phyloP scores from a whole-genome alignment of 2,329 filamentous ascomycete species.

The Colletotrichum gloeosporioides region DNA sequence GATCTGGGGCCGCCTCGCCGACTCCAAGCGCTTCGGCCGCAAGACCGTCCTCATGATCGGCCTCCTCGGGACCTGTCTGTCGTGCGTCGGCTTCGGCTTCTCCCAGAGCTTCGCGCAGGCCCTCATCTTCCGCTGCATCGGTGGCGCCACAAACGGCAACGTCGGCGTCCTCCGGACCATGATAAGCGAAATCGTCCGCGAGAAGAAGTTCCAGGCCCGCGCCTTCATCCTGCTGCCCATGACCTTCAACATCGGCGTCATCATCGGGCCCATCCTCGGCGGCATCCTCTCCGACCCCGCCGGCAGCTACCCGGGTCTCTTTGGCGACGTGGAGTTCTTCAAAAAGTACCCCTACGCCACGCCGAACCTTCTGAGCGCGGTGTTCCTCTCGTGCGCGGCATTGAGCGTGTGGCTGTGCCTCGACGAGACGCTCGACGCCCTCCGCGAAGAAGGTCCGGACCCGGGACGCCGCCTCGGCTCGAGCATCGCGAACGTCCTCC shows the following conservation, averaged over 20 bases:
- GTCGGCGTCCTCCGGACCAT: constrained; percentile 69
- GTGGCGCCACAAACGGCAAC: constrained; percentile 60
- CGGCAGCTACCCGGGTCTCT: constrained; percentile 61
- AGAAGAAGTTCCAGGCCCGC: constrained; percentile 52
- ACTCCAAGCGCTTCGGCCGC: constrained; percentile 68
- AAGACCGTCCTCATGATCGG: constrained; percentile 83
- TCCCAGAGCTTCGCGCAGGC: constrained; percentile 68
- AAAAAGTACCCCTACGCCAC: constrained; percentile 56
- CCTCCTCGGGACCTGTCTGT: constrained; percentile 68
- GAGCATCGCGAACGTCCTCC: constrained; percentile 35
- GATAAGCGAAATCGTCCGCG: constrained; percentile 56
- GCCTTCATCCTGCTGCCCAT: constrained; percentile 53
- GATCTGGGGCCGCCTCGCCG: constrained; percentile 77
- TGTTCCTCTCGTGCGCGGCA: constrained; percentile 50
- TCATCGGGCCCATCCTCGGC: constrained; percentile 59
- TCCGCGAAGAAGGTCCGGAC: constrained; percentile 43
- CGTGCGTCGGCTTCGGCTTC: constrained; percentile 76
- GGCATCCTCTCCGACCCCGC: constrained; percentile 73
- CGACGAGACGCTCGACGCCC: constrained; percentile 56
- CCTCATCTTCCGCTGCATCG: constrained; percentile 69
- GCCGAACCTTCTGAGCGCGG: constrained; percentile 58
- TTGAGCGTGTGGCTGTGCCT: constrained; percentile 54
- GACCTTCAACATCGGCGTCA: constrained; percentile 53
- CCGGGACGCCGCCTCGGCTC: constrained; percentile 45
- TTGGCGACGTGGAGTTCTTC: constrained; percentile 53